phyloP scores from a whole-genome alignment of 1,284 basidiomycete genomes.

The Tilletia walkeri region DNA sequence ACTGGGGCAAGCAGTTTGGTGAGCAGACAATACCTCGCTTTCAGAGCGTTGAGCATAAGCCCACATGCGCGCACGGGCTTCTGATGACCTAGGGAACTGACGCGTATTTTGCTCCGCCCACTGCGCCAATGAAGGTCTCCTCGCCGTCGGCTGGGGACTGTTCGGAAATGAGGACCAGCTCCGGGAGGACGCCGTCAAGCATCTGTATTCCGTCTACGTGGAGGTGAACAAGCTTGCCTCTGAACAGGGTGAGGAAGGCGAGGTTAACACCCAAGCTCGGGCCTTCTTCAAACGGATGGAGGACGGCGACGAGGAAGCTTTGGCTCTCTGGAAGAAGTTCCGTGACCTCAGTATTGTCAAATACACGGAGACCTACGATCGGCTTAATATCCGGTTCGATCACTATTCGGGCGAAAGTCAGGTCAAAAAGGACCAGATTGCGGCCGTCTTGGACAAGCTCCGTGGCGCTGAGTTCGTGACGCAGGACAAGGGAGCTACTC shows the following conservation, averaged over 20 bases:
- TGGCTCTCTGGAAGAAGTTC: conserved; percentile 89
- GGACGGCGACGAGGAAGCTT: conserved; percentile 73
- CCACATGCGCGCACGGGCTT: conserved; percentile 64
- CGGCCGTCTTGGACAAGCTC: conserved; percentile 57
- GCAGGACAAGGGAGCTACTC: conserved; percentile 51
- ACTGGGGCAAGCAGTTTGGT: conserved; percentile 61
- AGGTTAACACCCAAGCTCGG: conserved; percentile 78
- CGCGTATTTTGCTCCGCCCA: too few relatives aligned
- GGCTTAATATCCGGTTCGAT: conserved; percentile 89
- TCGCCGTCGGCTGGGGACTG: conserved; percentile 87
- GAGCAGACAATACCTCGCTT: conserved; percentile 14
- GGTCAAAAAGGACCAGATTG: conserved; percentile 77
- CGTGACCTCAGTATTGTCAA: conserved; percentile 86
- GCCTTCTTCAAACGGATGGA: conserved; percentile 96
- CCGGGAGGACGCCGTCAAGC: conserved; percentile 85
- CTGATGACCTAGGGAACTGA: conserved; percentile 46
- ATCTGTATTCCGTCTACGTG: conserved; percentile 92
- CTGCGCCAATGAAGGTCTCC: conserved; percentile 65
- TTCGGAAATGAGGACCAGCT: conserved; percentile 84
- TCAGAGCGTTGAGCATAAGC: neutral
- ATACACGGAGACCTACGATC: conserved; percentile 84
- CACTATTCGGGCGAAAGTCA: conserved; percentile 90
- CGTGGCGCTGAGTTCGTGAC: conserved; percentile 28
- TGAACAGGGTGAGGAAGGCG: conserved; percentile 59
- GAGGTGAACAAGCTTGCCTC: conserved; percentile 80